Base-by-base conservation (phyloP, 352 stramenopile species). In the Globisporangium cederbergense region DNA sequence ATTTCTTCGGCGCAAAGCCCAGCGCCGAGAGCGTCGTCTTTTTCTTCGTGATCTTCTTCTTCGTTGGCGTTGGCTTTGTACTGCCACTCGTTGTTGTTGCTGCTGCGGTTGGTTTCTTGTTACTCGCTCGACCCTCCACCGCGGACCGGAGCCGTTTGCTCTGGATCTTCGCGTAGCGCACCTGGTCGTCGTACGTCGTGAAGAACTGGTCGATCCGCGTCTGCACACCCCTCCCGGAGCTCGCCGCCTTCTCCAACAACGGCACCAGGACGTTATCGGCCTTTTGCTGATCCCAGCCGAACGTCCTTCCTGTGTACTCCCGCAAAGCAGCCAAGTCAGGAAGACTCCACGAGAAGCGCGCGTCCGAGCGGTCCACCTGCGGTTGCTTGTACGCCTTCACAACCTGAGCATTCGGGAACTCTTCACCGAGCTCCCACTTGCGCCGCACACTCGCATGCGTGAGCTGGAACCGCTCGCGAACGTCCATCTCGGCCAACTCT, bases 141-240 rank as follows among this genome's bases (percentile, higher is more conserved):
- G 91, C 92, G 8, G 72, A 83, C 32, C 81, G 81, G 32, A 98
- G 74, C 10, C 93, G 80, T 64, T 97, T 97, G 55, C 89, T 97
- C 43, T 82, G 75, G 55, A 96, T 92, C 62, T 97, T 89, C 2
- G 96, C 97, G 68, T 98, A 98, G 64, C 95, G 97, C 4, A 98
- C 90, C 64, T 97, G 88, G 73, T 99, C 96, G 54, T 99, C 86
- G 72, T 99, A 99, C 22, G 78, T 90, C 65, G 95, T 97, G 66
- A 98, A 99, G 58, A 97, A 98, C 10, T 88, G 87, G 68, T 99
- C 97, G 40, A 99, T 89, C 14, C 96, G 79, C 6, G 86, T 98
- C 74, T 99, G 96, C 10, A 86, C 65, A 2, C 80, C 79, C 1
- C 67, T 58, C 2, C 60, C 64, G 1, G 59, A 64, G 2, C 67